A percentile compares a stretch with the other conserved stretches of the same genome.
Conservation (phyloP, 2,329 filamentous ascomycete species). For the Zalaria obscura region DNA sequence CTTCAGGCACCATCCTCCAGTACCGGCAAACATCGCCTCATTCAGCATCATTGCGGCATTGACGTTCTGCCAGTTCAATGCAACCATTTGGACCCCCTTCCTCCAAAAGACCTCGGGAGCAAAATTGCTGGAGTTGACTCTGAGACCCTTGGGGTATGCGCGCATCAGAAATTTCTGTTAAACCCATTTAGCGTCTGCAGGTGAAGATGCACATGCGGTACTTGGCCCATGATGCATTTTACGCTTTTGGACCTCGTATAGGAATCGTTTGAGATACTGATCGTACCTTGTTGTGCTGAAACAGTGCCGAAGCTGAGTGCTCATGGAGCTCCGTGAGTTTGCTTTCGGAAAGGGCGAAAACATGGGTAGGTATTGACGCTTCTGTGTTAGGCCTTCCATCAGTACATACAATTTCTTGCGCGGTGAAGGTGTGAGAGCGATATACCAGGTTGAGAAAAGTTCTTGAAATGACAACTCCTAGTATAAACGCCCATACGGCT, state of each 20-base stretch:
- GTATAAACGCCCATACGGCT: slow-evolving; percentile 73
- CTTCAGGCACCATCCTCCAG: slow-evolving; percentile 75
- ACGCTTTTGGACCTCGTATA: too few species aligned
- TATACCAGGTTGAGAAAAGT: slow-evolving; percentile 48
- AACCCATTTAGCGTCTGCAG: background rate
- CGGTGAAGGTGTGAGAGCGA: background rate
- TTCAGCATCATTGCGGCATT: slow-evolving; percentile 96
- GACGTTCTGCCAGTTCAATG: slow-evolving; percentile 84
- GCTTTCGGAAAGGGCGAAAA: slow-evolving; percentile 50
- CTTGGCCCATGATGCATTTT: too few species aligned
- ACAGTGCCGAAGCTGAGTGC: slow-evolving; percentile 42
- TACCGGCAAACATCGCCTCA: slow-evolving; percentile 75
- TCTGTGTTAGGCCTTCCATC: slow-evolving; percentile 11
- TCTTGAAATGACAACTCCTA: slow-evolving; percentile 66
- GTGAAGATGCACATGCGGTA: background rate
- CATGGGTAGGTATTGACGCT: slow-evolving; percentile 41
- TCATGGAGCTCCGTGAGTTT: slow-evolving; percentile 53
- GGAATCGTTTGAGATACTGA: too few species aligned
- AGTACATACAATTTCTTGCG: too few species aligned
- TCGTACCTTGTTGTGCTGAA: slow-evolving; percentile 53
- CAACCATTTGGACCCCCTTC: slow-evolving; percentile 78
- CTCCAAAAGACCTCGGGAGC: slow-evolving; percentile 79
- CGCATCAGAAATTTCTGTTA: slow-evolving; percentile 62
- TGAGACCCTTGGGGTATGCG: slow-evolving; percentile 70
- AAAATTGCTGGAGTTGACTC: slow-evolving; percentile 73